Conservation (phyloP, 106 monocot genomes). For the Chionographis japonica region DNA sequence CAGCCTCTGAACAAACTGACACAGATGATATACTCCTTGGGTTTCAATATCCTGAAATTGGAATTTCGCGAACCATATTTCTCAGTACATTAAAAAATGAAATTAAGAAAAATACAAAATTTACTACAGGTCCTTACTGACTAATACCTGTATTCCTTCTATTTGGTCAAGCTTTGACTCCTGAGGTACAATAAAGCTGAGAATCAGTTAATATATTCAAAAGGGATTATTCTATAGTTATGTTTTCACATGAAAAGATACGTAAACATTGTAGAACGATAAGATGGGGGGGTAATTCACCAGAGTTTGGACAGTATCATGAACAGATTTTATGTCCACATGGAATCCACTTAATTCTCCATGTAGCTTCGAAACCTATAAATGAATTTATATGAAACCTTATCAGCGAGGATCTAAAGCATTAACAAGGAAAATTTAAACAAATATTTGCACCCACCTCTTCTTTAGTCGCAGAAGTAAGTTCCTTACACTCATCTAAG, state of each 20-base stretch:
- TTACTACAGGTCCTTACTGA: not conserved
- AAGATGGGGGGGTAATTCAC: conserved; percentile 19
- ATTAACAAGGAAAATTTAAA: not conserved
- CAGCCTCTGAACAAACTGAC: conserved; percentile 37
- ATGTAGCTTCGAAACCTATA: conserved; percentile 46
- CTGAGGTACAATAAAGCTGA: conserved; percentile 23
- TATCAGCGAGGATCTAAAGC: not conserved
- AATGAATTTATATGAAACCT: not conserved
- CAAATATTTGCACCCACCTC: conserved; percentile 26
- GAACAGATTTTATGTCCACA: conserved; percentile 58
- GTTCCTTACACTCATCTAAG: conserved; percentile 51
- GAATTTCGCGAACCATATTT: not conserved
- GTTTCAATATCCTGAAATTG: conserved; percentile 45
- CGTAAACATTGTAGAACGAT: not conserved
- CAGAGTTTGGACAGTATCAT: conserved; percentile 45
- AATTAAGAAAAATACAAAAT: conserved; percentile 10
- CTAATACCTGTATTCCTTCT: conserved; percentile 46
- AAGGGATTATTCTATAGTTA: not conserved
- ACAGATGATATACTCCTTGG: conserved; percentile 50
- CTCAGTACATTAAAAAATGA: conserved; percentile 1
- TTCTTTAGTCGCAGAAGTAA: conserved; percentile 40
- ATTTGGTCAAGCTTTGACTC: conserved; percentile 49
- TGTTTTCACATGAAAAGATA: not conserved
- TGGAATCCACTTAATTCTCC: conserved; percentile 44
- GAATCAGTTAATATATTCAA: conserved; percentile 2